Base-by-base conservation (phyloP, 2,329 filamentous ascomycete species). In the Acephala macrosclerotiorum region DNA sequence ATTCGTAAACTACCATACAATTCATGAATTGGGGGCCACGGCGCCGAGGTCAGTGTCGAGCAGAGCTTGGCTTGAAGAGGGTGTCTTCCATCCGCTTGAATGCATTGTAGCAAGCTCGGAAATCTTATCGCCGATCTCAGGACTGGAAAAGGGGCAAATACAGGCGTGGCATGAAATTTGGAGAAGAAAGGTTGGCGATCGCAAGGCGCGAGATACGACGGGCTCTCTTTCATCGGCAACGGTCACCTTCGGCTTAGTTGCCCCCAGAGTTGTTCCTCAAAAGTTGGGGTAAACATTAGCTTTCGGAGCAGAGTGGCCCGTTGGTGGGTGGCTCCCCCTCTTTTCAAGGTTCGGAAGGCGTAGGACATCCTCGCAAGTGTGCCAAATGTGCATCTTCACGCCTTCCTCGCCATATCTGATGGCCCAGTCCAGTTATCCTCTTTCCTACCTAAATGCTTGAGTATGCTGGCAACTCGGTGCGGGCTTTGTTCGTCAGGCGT, bases 311-410 rank as follows among this genome's bases (percentile, higher is more conserved):
- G 6, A 14, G 25, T 53, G 49, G 14, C 22, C 25, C 49, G 49
- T 26, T 53, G 29, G 49, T n/a, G 18, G 12, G 25, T 3, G 12
- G 18, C n/a, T 1, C 12, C 14, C 14, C 49, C 49, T 25, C 49
- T 18, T 53, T 53, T 53, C 49, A 53, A 16, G 25, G 26, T 33
- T 53, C 49, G 49, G 25, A 53, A 29, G 49, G 49, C 49, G 49
- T 25, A 29, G 12, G 25, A 6, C 25, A 53, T 18, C 25, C 20
- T 16, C 16, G 49, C 49, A 29, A 16, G 11, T 33, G 25, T 25
- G 14, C 49, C 33, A 53, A 7, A 25, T 22, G 20, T 49, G 45
- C 45, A 49, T 11, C 20, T 18, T 49, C 45, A 49, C 45, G 20
- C 45, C 45, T 22, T 49, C 18, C 12, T 49, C 45, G 45, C 45